These are phyloP conservation scores for Ramichloridium luteum DNA, from an alignment of 2,329 filamentous ascomycete genomes.

Conservation along the genomic window DNA sequence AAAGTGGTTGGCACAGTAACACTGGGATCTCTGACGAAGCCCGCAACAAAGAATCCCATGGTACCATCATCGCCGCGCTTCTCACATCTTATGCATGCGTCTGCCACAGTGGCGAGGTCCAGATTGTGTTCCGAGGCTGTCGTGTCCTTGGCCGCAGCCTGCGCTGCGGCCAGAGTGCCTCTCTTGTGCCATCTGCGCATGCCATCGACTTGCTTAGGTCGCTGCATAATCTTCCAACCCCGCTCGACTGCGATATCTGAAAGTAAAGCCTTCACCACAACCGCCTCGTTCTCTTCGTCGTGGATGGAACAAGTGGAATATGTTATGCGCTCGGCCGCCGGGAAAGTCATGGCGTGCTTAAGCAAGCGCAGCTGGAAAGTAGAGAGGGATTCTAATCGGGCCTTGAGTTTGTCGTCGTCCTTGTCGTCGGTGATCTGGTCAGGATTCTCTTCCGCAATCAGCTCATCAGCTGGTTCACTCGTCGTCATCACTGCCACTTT, in stretches of 20 bases:
- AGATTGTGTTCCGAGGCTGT: conserved; percentile 17
- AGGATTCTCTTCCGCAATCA: conserved; percentile 14
- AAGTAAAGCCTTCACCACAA: conserved; percentile 59
- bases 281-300: conserved; percentile 74
- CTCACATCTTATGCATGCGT: conserved; percentile 70
- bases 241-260: conserved; percentile 52
- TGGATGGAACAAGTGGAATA: conserved; percentile 94
- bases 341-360: conserved; percentile 73
- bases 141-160: conserved; percentile 22
- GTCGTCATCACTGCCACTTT: conserved; percentile 6
- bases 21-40: conserved; percentile 61
- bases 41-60: conserved; percentile 94
- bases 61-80: conserved; percentile 71
- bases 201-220: conserved; percentile 62
- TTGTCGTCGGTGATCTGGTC: conserved; percentile 30
- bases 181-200: conserved; percentile 63
- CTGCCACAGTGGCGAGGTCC: conserved; percentile 37
- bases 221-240: conserved; percentile 66
- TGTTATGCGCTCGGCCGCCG: conserved; percentile 60
- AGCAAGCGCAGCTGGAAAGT: conserved; percentile 73
- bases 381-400: conserved; percentile 60
- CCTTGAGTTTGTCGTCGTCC: conserved; percentile 41
- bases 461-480: conserved; percentile 5
- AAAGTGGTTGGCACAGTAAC: too few species aligned
- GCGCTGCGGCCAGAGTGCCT: conserved; percentile 23